Conservation (phyloP, 768 basidiomycete genomes). For the Trichaptum fuscoviolaceum region DNA sequence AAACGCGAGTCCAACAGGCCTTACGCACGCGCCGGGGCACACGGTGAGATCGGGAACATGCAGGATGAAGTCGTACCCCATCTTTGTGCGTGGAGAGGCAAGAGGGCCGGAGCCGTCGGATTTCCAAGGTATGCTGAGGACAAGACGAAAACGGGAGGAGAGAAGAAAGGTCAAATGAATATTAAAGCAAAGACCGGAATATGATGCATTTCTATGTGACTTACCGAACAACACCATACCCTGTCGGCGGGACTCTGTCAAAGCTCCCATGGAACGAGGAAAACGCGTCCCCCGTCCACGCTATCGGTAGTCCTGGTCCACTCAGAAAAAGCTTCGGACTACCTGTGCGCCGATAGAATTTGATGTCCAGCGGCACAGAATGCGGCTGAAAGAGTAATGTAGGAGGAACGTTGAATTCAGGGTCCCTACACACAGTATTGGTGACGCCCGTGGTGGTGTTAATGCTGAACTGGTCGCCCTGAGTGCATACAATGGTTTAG, state of each 20-base stretch:
- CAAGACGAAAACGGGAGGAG: neutral
- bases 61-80: slow-evolving; percentile 26
- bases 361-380: slow-evolving; percentile 43
- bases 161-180: neutral
- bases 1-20: slow-evolving; percentile 41
- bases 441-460: slow-evolving; percentile 26
- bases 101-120: neutral
- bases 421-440: slow-evolving; percentile 31
- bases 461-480: slow-evolving; percentile 37
- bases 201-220: neutral
- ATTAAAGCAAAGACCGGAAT: neutral
- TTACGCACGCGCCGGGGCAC: slow-evolving; percentile 38
- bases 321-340: slow-evolving; percentile 8
- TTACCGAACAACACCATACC: slow-evolving; percentile 41
- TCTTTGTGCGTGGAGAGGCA: slow-evolving; percentile 18
- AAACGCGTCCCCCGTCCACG: slow-evolving; percentile 31
- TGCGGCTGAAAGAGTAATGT: slow-evolving; percentile 40
- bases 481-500: slow-evolving; percentile 23
- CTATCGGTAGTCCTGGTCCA: slow-evolving; percentile 22
- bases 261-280: slow-evolving; percentile 44
- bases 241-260: slow-evolving; percentile 36
- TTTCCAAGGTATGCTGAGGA: neutral
- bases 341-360: slow-evolving; percentile 27
- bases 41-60: slow-evolving; percentile 33
- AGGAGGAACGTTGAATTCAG: slow-evolving; percentile 33